Evolutionary conservation across 2,329 filamentous ascomycete species (phyloP), one percentile per base, ranked within the genome.

Genomic region (Rutstroemia sp.): DNA sequence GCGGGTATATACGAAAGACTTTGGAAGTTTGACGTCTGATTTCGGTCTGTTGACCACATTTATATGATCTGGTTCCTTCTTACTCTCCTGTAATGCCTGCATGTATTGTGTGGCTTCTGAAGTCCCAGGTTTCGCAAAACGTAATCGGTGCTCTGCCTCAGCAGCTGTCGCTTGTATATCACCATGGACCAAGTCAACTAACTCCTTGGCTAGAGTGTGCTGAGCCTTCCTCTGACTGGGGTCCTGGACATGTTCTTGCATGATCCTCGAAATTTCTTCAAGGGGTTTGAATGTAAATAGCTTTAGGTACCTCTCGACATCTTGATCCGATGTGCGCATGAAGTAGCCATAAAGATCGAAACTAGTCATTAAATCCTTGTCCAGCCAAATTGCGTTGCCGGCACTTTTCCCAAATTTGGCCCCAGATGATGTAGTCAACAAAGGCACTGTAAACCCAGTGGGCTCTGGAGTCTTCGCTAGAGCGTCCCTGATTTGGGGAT

Each of bases 261-360:
- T 88, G 52, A 88, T 71, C 14, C 75, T 66, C 3, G 77, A 68
- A 61, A 99, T 95, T n/a, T 82, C 71, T 7, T 78, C 67, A 2
- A 88, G 64, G 0, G 92, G 88, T 39, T 96, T 72, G 69, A 99
- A 96, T 0, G 94, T 99, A 69, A 99, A 91, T 21, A 96, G 80
- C 68, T 89, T 92, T 42, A 99, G 77, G 60, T 95, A 87, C 34
- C 78, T 80, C 71, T 91, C 88, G 4, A 97, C 83, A 54, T 95
- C 87, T 9, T 81, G 80, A 67, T 99, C 94, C 0, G 91, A 77
- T 0, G 87, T 86, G 51, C 89, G 83, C 61, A 96, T 78, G 65
- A 97, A 94, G 75, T 92, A 96, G 69, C 92, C 78, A 70, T 97
- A 97, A 1, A 97, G 77, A 57, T 97, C 90, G 67, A 92, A 96